A percentile compares a stretch with the other conserved stretches of the same genome.
These are phyloP conservation scores for Vickermania ingenoplastis DNA, from an alignment of 208 protist genomes.

Conservation along the genomic window DNA sequence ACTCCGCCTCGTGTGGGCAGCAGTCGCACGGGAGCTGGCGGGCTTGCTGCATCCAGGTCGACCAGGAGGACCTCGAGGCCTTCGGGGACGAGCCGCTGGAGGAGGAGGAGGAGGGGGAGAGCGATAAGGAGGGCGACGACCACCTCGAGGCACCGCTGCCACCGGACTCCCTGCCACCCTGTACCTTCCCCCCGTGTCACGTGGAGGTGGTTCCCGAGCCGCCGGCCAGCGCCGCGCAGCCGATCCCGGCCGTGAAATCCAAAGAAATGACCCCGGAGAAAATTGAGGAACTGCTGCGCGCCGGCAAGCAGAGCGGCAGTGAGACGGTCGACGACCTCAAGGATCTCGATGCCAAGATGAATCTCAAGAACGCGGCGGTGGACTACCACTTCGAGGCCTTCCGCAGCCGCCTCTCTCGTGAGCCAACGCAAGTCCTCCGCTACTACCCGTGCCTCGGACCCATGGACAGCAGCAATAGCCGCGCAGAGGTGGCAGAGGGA, in stretches of 20 bases:
- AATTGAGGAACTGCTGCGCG: constrained; percentile 7
- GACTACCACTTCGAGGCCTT: constrained; percentile 81
- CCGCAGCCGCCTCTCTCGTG: constrained; percentile 37
- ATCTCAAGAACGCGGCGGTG: constrained; percentile 56
- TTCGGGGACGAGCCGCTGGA: constrained; percentile 27
- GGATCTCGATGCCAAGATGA: constrained; percentile 51
- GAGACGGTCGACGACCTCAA: constrained; percentile 42
- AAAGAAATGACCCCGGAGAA: constrained; percentile 16
- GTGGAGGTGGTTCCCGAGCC: constrained; percentile 63
- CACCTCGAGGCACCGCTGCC: constrained; percentile 35
- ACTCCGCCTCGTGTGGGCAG: constrained; percentile 40
- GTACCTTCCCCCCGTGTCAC: constrained; percentile 53
- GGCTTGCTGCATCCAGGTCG: constrained; percentile 57
- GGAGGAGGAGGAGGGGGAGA: constrained; percentile 5
- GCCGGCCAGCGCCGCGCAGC: background rate
- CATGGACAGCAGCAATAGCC: background rate
- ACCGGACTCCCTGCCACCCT: constrained; percentile 22
- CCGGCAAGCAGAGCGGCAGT: constrained; percentile 16
- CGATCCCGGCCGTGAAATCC: constrained; percentile 40
- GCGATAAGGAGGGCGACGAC: constrained; percentile 22
- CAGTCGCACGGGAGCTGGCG: constrained; percentile 67
- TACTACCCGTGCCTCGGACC: constrained; percentile 32
- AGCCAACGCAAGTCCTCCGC: constrained; percentile 63
- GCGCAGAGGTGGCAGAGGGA: constrained; percentile 5
- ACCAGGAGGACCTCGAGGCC: constrained; percentile 23